These are phyloP conservation scores for Aureobasidium zeae DNA, from an alignment of 2,329 filamentous ascomycete genomes.

Conservation along the genomic window DNA sequence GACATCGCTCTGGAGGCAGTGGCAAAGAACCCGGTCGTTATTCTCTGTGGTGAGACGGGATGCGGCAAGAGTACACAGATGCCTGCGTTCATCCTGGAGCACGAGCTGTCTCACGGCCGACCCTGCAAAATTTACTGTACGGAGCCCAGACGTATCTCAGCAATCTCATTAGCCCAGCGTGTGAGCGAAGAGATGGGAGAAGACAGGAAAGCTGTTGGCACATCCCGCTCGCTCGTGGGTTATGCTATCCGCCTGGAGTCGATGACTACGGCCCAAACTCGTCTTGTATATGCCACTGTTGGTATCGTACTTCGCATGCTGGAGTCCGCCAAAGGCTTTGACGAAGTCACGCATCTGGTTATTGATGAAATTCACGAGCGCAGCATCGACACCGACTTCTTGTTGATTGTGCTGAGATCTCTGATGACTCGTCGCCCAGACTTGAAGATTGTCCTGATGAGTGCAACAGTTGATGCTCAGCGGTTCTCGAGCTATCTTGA, in stretches of 20 bases:
- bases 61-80: conserved; percentile 97
- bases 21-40: conserved; percentile 72
- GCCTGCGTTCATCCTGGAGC: conserved; percentile 86
- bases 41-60: conserved; percentile 93
- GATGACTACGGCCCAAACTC: conserved; percentile 70
- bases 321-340: conserved; percentile 75
- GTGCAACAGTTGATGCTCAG: conserved; percentile 87
- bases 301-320: conserved; percentile 98
- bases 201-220: conserved; percentile 70
- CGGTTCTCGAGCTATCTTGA: conserved; percentile 83
- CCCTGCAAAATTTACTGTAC: conserved; percentile 92
- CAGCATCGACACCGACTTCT: conserved; percentile 91
- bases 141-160: conserved; percentile 89
- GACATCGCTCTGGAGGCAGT: conserved; percentile 69
- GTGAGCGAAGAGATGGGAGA: conserved; percentile 95
- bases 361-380: conserved; percentile 98
- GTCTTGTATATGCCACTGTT: conserved; percentile 77
- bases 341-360: conserved; percentile 84
- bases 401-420: conserved; percentile 83
- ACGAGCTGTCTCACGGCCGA: conserved; percentile 70
- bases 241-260: conserved; percentile 92
- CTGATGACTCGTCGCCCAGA: conserved; percentile 67
- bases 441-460: conserved; percentile 93
- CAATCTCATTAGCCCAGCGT: conserved; percentile 82
- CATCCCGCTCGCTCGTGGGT: conserved; percentile 72